These are phyloP conservation scores for Paramecium pentaurelia DNA, from an alignment of 73 alveolate genomes.

Conservation along the genomic window DNA sequence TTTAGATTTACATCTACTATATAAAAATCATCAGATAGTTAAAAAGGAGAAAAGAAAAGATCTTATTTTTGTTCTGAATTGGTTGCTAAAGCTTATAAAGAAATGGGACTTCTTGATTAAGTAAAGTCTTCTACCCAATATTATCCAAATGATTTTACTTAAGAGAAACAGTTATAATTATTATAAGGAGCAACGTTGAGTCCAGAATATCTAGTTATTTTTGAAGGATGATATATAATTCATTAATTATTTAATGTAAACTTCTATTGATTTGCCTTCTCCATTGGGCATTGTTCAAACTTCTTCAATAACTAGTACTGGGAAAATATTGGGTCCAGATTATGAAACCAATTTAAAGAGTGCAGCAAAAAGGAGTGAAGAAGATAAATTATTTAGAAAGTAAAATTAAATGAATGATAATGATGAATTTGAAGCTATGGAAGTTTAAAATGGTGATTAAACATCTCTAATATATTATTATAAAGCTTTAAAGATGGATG, in stretches of 20 bases:
- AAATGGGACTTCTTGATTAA: conserved; percentile 63
- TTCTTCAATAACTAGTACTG: not conserved
- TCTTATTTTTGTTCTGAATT: conserved; percentile 73
- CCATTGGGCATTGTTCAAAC: not conserved
- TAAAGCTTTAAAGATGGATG: not conserved
- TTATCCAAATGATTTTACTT: conserved; percentile 54
- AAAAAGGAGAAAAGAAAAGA: conserved; percentile 61
- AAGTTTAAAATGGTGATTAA: not conserved
- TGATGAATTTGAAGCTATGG: conserved; percentile 23
- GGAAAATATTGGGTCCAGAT: not conserved
- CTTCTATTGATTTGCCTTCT: not conserved
- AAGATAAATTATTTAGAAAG: not conserved
- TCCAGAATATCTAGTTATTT: not conserved
- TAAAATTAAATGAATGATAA: not conserved
- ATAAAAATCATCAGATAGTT: conserved; percentile 31
- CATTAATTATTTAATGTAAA: conserved; percentile 10
- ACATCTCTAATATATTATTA: not conserved
- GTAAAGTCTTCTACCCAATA: conserved; percentile 62
- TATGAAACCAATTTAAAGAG: not conserved
- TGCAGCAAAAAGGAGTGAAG: not conserved
- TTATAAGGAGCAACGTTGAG: not conserved
- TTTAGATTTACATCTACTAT: conserved; percentile 44
- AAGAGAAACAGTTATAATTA: not conserved
- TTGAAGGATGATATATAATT: conserved; percentile 4
- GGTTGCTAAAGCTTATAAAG: conserved; percentile 69